phyloP scores from a whole-genome alignment of 2,329 filamentous ascomycete species.

The Talaromyces atroroseus region DNA sequence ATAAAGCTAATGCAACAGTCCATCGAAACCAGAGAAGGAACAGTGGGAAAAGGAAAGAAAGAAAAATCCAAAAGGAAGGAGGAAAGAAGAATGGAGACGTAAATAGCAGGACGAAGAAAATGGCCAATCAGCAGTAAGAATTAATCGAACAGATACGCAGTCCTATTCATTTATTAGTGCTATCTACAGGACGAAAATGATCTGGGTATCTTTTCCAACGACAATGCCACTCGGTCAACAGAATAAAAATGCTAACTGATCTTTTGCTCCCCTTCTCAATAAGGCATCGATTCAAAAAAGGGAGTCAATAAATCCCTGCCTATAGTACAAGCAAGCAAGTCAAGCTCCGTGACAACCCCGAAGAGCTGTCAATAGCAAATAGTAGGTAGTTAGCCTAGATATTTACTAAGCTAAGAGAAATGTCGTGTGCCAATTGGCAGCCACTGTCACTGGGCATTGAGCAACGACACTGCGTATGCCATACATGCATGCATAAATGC shows the following conservation, averaged over 20 bases:
- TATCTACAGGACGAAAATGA: neutral
- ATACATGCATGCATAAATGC: neutral
- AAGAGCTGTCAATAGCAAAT: neutral
- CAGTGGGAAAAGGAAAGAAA: no score
- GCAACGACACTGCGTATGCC: neutral
- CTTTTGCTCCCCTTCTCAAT: conserved; percentile 1
- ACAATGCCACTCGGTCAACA: no score
- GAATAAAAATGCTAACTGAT: no score
- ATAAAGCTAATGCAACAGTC: neutral
- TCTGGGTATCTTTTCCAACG: neutral
- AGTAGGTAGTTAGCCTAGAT: neutral
- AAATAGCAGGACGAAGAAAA: no score
- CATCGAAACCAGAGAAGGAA: no score
- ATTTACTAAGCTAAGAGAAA: neutral
- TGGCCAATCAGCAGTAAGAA: no score
- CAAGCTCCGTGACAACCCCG: no score
- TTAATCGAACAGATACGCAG: no score
- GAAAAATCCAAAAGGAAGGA: no score
- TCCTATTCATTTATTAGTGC: no score
- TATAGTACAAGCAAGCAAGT: neutral
- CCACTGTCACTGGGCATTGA: neutral
- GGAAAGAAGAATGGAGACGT: no score
- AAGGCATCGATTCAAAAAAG: neutral
- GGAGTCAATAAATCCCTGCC: neutral
- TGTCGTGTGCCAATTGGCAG: neutral